Conservation (phyloP, 2,329 filamentous ascomycete species). For the Fusarium newnesense region DNA sequence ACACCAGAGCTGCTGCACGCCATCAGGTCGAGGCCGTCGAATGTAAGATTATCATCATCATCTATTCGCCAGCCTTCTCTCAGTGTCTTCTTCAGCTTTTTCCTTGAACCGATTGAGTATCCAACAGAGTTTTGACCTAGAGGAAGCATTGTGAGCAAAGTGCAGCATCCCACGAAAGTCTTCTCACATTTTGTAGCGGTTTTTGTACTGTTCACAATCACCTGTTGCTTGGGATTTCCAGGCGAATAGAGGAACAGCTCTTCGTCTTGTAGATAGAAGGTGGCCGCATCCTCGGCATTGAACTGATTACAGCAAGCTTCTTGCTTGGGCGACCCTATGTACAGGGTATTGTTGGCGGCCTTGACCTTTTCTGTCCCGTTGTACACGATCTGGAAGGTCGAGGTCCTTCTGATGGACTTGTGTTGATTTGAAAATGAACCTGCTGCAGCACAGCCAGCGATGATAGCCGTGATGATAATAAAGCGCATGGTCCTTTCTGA, state of each 20-base stretch:
- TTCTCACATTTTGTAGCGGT: background rate
- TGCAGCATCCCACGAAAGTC: background rate
- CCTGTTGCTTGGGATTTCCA: background rate
- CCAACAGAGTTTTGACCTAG: background rate
- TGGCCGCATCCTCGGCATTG: background rate
- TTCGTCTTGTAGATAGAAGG: background rate
- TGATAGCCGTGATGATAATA: background rate
- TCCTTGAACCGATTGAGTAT: background rate
- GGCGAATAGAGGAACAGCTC: constrained; percentile 7
- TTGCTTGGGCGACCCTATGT: background rate
- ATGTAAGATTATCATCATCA: background rate
- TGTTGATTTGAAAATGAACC: background rate
- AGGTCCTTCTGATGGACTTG: background rate
- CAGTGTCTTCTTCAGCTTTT: too few relatives aligned
- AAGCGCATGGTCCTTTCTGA: background rate
- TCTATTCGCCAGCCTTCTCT: background rate
- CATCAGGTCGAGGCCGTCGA: background rate
- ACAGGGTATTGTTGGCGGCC: background rate
- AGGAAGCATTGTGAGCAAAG: background rate
- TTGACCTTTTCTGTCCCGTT: background rate
- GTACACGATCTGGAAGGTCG: background rate
- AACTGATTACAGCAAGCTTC: constrained; percentile 2
- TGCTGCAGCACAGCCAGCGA: background rate
- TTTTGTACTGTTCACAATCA: background rate
- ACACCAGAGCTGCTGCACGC: background rate